These are phyloP conservation scores for Steccherinum ochraceum DNA, from an alignment of 768 basidiomycete genomes.

Conservation along the genomic window DNA sequence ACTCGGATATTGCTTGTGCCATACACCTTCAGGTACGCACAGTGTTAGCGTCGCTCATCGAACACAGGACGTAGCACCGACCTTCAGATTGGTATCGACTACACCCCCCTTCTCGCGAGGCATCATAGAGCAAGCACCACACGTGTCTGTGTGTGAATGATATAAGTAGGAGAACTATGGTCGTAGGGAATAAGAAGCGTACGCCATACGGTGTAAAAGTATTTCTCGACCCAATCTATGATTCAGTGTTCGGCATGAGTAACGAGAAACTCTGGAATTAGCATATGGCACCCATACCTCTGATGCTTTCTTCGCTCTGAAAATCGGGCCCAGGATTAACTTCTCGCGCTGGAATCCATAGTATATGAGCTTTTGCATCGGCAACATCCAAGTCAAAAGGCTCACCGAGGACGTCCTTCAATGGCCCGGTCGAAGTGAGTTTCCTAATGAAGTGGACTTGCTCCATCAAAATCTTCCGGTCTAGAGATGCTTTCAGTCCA, in stretches of 20 bases:
- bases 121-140: conserved; percentile 16
- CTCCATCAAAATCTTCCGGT: conserved; percentile 18
- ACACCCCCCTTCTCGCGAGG: conserved; percentile 9
- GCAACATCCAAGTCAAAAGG: background rate
- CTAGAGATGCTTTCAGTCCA: background rate
- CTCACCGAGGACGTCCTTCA: conserved; percentile 13
- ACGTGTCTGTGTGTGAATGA: conserved; percentile 4
- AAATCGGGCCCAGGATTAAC: conserved; percentile 24
- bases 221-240: background rate
- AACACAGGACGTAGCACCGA: background rate
- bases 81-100: conserved; percentile 13
- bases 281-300: background rate
- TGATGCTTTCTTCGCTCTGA: conserved; percentile 22
- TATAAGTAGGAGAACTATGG: background rate
- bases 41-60: background rate
- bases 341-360: conserved; percentile 13
- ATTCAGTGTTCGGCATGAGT: conserved; percentile 22
- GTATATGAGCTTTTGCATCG: background rate
- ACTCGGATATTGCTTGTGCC: conserved; percentile 51
- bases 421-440: conserved; percentile 13
- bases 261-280: background rate
- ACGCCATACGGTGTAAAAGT: background rate
- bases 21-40: conserved; percentile 39
- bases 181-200: background rate
- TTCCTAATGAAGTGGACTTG: conserved; percentile 17